phyloP scores from a whole-genome alignment of 768 basidiomycete genomes.

The Boletales sp. region DNA sequence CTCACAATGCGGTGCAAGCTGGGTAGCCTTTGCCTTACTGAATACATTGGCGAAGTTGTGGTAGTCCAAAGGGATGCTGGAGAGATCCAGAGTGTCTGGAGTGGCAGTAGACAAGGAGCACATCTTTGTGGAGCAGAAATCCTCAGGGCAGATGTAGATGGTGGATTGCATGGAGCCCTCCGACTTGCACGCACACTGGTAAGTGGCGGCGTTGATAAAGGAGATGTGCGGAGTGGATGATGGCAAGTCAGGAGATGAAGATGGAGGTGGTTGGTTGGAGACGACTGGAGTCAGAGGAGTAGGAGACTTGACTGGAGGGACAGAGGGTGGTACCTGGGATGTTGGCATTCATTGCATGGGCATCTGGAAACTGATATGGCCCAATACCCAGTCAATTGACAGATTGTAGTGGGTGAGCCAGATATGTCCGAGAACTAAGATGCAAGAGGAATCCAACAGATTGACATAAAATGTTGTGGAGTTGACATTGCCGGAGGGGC shows the following conservation, averaged over 20 bases:
- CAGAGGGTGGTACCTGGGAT: too few relatives aligned
- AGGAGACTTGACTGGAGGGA: background rate
- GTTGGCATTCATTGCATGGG: too few relatives aligned
- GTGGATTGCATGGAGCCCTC: too few relatives aligned
- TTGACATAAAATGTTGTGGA: background rate
- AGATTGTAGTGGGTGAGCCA: background rate
- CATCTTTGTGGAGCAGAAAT: background rate
- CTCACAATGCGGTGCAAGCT: background rate
- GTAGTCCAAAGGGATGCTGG: slow-evolving; percentile 4
- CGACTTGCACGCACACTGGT: too few relatives aligned
- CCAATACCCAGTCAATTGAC: background rate
- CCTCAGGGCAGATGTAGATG: too few relatives aligned
- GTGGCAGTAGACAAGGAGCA: background rate
- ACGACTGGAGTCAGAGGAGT: too few relatives aligned
- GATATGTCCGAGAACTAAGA: background rate
- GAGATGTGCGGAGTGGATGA: too few relatives aligned
- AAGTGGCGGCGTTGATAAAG: too few relatives aligned
- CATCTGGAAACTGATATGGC: background rate
- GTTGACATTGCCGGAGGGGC: background rate
- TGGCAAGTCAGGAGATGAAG: too few relatives aligned
- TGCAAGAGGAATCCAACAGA: background rate
- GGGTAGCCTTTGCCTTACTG: slow-evolving; percentile 7
- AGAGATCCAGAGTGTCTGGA: background rate
- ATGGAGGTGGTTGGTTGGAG: too few relatives aligned
- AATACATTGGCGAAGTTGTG: slow-evolving; percentile 15